Percentiles rank a stretch among this genome's conserved stretches.
Conservation (phyloP, 2,329 filamentous ascomycete species). For the Harringtonia aguacate region DNA sequence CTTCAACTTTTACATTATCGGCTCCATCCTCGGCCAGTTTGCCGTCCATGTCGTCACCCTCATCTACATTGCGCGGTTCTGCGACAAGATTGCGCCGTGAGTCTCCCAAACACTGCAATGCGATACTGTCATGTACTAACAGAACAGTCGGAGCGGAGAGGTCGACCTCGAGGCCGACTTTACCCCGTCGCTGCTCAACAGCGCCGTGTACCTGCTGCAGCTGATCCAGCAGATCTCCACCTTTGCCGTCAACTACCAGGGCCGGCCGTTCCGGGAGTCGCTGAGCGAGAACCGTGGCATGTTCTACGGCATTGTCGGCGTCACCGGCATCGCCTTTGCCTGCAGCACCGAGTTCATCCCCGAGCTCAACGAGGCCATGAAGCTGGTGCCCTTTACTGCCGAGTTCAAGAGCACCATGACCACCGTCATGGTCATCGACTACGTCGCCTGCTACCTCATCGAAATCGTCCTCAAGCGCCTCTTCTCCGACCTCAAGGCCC, state of each 20-base stretch:
- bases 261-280: slow-evolving; percentile 90
- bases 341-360: slow-evolving; percentile 94
- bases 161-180: slow-evolving; percentile 95
- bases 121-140: slow-evolving; percentile 15
- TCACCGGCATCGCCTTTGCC: slow-evolving; percentile 81
- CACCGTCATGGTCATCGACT: slow-evolving; percentile 76
- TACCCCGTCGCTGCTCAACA: slow-evolving; percentile 85
- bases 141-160: slow-evolving; percentile 34
- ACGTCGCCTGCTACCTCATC: slow-evolving; percentile 73
- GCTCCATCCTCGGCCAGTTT: slow-evolving; percentile 93
- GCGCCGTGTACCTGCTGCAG: slow-evolving; percentile 90
- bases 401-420: slow-evolving; percentile 90
- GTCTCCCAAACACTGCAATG: slow-evolving; percentile 22
- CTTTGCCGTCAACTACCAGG: slow-evolving; percentile 99
- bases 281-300: slow-evolving; percentile 94
- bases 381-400: slow-evolving; percentile 76
- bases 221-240: slow-evolving; percentile 98
- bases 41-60: slow-evolving; percentile 89
- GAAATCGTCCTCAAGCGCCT: slow-evolving; percentile 75
- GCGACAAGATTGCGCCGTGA: slow-evolving; percentile 77
- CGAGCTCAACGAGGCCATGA: slow-evolving; percentile 88
- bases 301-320: slow-evolving; percentile 92
- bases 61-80: slow-evolving; percentile 86
- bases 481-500: slow-evolving; percentile 86
- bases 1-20: slow-evolving; percentile 98